Base-by-base conservation (phyloP, 75 land plant genomes). In the Cupressus sempervirens region DNA sequence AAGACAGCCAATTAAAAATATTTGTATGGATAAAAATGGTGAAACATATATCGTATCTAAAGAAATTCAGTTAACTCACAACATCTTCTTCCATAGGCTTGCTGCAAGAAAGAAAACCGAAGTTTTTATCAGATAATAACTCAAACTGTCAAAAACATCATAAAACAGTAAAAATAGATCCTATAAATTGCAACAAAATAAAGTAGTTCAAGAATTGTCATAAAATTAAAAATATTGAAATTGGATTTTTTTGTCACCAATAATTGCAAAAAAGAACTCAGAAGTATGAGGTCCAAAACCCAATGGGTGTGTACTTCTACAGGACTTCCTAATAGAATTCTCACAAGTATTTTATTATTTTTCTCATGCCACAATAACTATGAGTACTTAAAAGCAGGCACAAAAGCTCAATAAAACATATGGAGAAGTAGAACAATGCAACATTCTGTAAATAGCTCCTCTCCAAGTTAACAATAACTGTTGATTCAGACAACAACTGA, bases 11-110 rank as follows among this genome's bases (percentile, higher is more conserved):
- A 29, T 56, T 56, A 0, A 68, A 68, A 10, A 26, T 29, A 0
- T 68, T 68, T 29, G 10, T 8, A 68, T 23, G 26, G 32, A 68
- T n/a, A 68, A 68, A 68, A 9, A 68, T 34, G 9, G 26, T 29
- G 23, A 68, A 68, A 68, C 26, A 0, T 68, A 68, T 29, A 68
- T 10, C 32, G 29, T 68, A 68, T 68, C 10, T 68, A 68, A 9
- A 68, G 29, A 7, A 29, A 29, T n/a, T 68, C 34, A 68, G 73
- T 68, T 2, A 68, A 68, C 32, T 68, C 73, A 68, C 73, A 26
- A 68, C 73, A 68, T 68, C 73, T 32, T 68, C 73, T 1, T 68
- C 73, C 73, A n/a, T 68, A 68, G 73, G 73, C 73, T 68, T 68
- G 32, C 73, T 68, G 73, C 73, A 68, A 68, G 11, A 68, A 68